Evolutionary conservation across 768 basidiomycete species (phyloP), one percentile per base, ranked within the genome.

Genomic region (Leccinellum rugosiceps): DNA sequence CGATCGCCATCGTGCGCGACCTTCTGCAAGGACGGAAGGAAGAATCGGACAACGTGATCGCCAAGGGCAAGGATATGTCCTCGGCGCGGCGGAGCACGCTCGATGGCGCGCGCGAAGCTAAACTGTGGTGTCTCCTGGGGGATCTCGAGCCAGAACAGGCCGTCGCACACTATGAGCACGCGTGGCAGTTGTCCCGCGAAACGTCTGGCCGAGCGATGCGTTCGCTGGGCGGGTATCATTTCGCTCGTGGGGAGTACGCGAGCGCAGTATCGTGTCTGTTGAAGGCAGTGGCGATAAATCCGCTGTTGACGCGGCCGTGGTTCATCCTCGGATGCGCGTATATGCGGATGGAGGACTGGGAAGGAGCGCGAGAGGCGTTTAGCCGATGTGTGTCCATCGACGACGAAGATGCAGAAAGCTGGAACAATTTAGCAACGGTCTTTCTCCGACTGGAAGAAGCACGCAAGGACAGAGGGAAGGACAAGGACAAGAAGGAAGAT

Each of bases 371-470:
- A 55, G 85, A 87, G 46, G 90, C 91, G 1, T 98, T 98, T 71
- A 77, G 77, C 50, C 80, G 95, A 14, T 94, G 93, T 64, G 94
- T 98, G 1, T 77, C 83, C 13, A 86, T 98, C 58, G 96, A 98
- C 58, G 93, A 95, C 57, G 97, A 98, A 63, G 95, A 99, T 66
- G 93, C 85, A 4, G 96, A 98, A 79, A 96, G 94, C 63, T 98
- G 97, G 97, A 96, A 89, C 65, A 99, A 99, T 71, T 77, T 99
- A 60, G 97, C 96, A 32, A 94, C 88, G 57, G 86, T 94, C 68
- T 97, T 98, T 74, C 82, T 99, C 59, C 87, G 92, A 47, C 80
- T 96, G 72, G 88, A 85, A 11, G 78, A 78, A 52, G 67, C 68
- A 2, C 60, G 51, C 63, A 68, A 61, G 61, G 25, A 46, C 8